Evolutionary conservation across 768 basidiomycete species (phyloP).

Genomic region (Boletus speciosus): DNA sequence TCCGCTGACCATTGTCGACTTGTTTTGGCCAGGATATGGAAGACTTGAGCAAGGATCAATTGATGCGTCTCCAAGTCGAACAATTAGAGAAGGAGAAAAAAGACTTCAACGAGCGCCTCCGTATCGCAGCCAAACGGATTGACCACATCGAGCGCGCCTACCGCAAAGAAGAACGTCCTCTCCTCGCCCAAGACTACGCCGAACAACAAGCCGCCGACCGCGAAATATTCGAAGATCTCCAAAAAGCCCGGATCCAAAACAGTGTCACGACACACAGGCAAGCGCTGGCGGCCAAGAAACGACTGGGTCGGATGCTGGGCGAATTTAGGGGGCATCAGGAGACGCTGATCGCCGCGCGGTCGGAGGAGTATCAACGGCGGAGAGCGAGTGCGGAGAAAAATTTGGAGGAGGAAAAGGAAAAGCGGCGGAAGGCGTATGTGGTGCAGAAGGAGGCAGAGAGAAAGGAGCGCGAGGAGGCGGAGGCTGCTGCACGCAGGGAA

Average conservation of each 20-base stretch:
- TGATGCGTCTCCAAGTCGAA: conserved; percentile 88
- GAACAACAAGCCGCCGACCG: conserved; percentile 78
- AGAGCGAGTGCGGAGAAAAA: conserved; percentile 54
- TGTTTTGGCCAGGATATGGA: conserved; percentile 61
- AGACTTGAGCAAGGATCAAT: conserved; percentile 76
- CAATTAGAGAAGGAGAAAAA: conserved; percentile 97
- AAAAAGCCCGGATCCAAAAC: conserved; percentile 53
- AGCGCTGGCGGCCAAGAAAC: conserved; percentile 69
- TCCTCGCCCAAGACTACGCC: conserved; percentile 84
- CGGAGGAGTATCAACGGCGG: conserved; percentile 61
- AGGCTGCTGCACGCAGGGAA: conserved; percentile 13
- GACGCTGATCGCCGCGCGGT: conserved; percentile 52
- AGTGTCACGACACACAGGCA: conserved; percentile 57
- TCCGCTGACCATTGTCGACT: background rate
- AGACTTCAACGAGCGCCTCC: conserved; percentile 75
- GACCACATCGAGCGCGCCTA: conserved; percentile 95
- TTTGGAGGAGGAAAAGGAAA: conserved; percentile 82
- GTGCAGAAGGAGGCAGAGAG: conserved; percentile 54
- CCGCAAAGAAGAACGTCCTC: conserved; percentile 87
- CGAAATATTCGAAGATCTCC: conserved; percentile 59
- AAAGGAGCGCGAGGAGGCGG: conserved; percentile 24
- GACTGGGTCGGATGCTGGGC: conserved; percentile 66
- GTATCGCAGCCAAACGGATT: conserved; percentile 82
- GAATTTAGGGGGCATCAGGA: conserved; percentile 61
- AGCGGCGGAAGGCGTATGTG: conserved; percentile 56